Evolutionary conservation across 2,329 filamentous ascomycete genomes (phyloP), one percentile per base, ranked within the genome.

Genomic region (Exophiala viscosa): DNA sequence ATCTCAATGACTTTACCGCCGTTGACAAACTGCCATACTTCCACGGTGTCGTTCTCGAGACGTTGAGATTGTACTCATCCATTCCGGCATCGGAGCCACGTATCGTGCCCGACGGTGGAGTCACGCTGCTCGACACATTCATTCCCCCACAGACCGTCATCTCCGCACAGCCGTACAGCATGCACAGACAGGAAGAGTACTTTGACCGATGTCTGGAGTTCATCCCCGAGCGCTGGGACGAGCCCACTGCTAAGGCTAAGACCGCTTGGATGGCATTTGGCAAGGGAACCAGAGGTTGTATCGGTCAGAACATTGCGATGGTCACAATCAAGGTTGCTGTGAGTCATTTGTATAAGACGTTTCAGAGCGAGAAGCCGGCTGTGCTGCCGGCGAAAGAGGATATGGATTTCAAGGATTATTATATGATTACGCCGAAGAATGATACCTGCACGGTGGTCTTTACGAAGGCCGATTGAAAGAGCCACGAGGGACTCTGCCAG

Each of bases 151-250:
- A 86, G 5, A 88, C 86, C 0, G 84, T 87, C 53, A 84, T 90
- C 0, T 87, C 86, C 3, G 86, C 82, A 65, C 88, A 82, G 45
- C 81, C 86, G 0, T 90, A 86, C 85, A 81, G 89, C 14, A 73
- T 90, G 31, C 86, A 90, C 62, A 78, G 84, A 2, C 46, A 50
- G 14, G 43, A 36, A 9, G 52, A 63, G 14, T 66, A 57, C 38
- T 64, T 63, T 1, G 14, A 54, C 5, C 59, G 73, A 35, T 65
- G 69, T 0, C 67, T 70, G 13, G 60, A 62, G 1, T 77, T 72
- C 52, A 55, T 61, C 11, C 75, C 75, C 0, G 73, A 76, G 52
- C 62, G 75, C 13, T 78, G 75, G 75, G 54, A 75, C 1, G 65
- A 68, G 47, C 36, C 47, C 8, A 49, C 47, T 9, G 47, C 47